These are phyloP conservation scores for Nidularia pulvinata DNA, from an alignment of 768 basidiomycete species.

Conservation along the genomic window DNA sequence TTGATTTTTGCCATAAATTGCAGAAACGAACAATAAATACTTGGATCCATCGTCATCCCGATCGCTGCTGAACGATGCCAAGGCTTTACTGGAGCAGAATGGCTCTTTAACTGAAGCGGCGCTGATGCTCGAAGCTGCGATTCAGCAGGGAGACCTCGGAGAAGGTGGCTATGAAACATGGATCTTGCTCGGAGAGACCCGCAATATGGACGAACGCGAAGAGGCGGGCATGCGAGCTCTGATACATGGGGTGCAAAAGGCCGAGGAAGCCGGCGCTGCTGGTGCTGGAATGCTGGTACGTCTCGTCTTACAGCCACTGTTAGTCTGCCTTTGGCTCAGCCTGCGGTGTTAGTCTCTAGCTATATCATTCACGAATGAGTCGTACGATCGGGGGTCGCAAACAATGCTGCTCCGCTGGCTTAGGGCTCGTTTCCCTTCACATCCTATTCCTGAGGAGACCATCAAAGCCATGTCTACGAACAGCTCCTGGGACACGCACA, in stretches of 20 bases:
- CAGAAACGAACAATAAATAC: slow-evolving; percentile 76
- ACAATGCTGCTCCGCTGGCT: slow-evolving; percentile 88
- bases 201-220: slow-evolving; percentile 89
- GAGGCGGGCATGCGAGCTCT: slow-evolving; percentile 82
- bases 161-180: slow-evolving; percentile 88
- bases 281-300: slow-evolving; percentile 78
- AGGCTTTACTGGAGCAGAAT: slow-evolving; percentile 73
- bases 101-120: slow-evolving; percentile 89
- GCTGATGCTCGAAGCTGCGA: slow-evolving; percentile 87
- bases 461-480: slow-evolving; percentile 50
- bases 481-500: slow-evolving; percentile 83
- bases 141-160: slow-evolving; percentile 79
- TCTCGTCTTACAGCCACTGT: slow-evolving; percentile 3
- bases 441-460: slow-evolving; percentile 54
- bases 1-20: not conserved
- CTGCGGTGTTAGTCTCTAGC: slow-evolving; percentile 72
- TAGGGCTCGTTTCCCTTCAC: slow-evolving; percentile 58
- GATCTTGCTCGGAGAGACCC: slow-evolving; percentile 88
- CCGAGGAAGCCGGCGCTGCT: slow-evolving; percentile 60
- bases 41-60: slow-evolving; percentile 48
- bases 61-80: slow-evolving; percentile 71
- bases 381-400: slow-evolving; percentile 84
- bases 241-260: slow-evolving; percentile 65
- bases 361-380: slow-evolving; percentile 96
- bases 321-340: slow-evolving; percentile 7